phyloP scores from a whole-genome alignment of 768 basidiomycete species.

The Tricholomella constricta region DNA sequence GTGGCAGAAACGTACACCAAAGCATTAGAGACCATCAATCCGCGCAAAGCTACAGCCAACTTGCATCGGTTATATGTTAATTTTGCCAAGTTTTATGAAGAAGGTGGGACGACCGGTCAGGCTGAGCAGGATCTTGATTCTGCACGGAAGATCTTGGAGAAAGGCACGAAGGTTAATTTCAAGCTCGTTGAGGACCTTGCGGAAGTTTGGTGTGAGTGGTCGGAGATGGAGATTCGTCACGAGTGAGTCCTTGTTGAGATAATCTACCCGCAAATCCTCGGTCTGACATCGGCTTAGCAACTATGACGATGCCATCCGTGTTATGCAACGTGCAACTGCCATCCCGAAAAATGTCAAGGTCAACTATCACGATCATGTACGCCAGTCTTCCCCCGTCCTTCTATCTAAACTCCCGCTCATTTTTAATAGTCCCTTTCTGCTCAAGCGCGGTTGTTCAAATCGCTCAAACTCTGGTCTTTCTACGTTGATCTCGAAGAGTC shows the following conservation, averaged over 20 bases:
- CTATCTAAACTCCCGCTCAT: background rate
- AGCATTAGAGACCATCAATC: constrained; percentile 85
- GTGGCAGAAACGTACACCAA: constrained; percentile 92
- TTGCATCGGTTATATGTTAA: constrained; percentile 89
- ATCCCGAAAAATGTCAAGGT: constrained; percentile 89
- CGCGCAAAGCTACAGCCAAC: constrained; percentile 89
- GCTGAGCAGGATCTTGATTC: constrained; percentile 83
- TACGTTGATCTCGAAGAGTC: constrained; percentile 98
- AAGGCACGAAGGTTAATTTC: constrained; percentile 89
- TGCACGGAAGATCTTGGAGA: constrained; percentile 92
- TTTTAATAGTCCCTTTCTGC: constrained; percentile 68
- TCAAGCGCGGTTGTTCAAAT: constrained; percentile 94
- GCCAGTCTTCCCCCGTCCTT: background rate
- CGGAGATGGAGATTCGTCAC: constrained; percentile 95
- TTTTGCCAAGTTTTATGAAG: constrained; percentile 98
- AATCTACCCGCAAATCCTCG: background rate
- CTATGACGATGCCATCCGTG: constrained; percentile 91
- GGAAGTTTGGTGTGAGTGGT: constrained; percentile 99
- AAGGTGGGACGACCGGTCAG: constrained; percentile 79
- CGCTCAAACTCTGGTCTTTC: constrained; percentile 98
- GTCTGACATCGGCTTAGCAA: constrained; percentile 55
- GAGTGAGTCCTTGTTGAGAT: constrained; percentile 60
- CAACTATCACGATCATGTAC: constrained; percentile 94
- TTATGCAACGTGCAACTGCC: constrained; percentile 96
- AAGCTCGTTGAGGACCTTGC: constrained; percentile 96